These are phyloP conservation scores for Phytophthora pluvialis DNA, from an alignment of 352 stramenopile species.

Conservation along the genomic window DNA sequence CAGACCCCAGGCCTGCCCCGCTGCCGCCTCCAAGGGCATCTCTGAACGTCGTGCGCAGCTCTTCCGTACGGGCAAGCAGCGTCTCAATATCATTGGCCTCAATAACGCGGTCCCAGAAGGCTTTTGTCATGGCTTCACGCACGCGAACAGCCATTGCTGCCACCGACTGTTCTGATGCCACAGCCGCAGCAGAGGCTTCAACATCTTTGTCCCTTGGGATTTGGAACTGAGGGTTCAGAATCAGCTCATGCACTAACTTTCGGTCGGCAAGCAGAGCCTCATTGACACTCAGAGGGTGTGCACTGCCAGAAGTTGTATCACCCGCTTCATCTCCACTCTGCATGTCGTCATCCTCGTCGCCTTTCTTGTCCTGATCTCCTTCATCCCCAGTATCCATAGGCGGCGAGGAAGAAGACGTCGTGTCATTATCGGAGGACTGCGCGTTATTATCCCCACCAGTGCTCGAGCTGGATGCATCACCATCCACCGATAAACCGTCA, in stretches of 20 bases:
- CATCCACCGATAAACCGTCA: background rate
- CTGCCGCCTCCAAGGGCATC: constrained; percentile 38
- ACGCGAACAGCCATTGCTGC: constrained; percentile 49
- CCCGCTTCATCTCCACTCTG: constrained; percentile 16
- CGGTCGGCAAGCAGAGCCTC: constrained; percentile 60
- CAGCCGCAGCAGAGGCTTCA: constrained; percentile 26
- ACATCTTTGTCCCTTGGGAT: constrained; percentile 39
- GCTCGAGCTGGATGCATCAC: background rate
- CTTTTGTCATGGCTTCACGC: constrained; percentile 58
- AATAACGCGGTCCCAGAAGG: constrained; percentile 74
- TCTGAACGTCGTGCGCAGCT: constrained; percentile 54
- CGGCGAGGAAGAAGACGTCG: constrained; percentile 13
- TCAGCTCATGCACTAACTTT: constrained; percentile 73
- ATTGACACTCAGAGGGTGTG: constrained; percentile 36
- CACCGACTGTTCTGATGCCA: constrained; percentile 21
- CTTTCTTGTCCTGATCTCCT: constrained; percentile 30
- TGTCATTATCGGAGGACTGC: constrained; percentile 12
- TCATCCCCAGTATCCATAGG: constrained; percentile 15
- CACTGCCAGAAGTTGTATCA: background rate
- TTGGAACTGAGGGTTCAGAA: constrained; percentile 71
- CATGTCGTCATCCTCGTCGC: constrained; percentile 35
- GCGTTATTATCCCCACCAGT: constrained; percentile 1
- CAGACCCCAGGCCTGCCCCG: constrained; percentile 25
- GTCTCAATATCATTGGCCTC: constrained; percentile 53
- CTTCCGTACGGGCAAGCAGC: constrained; percentile 55